phyloP scores from a whole-genome alignment of 1,284 basidiomycete species.

The Naganishia liquefaciens region DNA sequence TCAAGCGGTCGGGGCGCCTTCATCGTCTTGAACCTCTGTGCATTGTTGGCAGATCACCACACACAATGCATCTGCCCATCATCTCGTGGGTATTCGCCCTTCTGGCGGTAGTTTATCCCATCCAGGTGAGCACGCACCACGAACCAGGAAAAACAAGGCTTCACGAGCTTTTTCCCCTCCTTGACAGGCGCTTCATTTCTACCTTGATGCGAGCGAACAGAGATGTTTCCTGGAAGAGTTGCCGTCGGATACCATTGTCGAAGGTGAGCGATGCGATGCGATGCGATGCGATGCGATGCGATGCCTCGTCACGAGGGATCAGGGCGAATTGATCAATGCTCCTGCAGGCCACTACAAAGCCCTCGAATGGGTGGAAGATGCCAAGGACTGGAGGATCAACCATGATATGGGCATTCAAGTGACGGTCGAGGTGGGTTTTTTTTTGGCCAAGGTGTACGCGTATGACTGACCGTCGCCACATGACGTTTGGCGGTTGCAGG shows the following conservation, averaged over 20 bases:
- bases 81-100: constrained; percentile 13
- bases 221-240: constrained; percentile 97
- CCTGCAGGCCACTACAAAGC: constrained; percentile 83
- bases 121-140: constrained; percentile 6
- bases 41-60: neutral
- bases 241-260: constrained; percentile 93
- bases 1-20: neutral
- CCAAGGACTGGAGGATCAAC: constrained; percentile 71
- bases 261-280: constrained; percentile 62
- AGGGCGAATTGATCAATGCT: neutral
- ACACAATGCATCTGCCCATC: constrained; percentile 4
- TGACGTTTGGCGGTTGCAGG: constrained; percentile 57
- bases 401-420: constrained; percentile 83
- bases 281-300: too few relatives aligned
- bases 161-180: neutral
- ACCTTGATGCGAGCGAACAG: constrained; percentile 86
- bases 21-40: neutral
- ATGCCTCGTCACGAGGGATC: neutral
- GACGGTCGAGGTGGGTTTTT: constrained; percentile 74
- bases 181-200: constrained; percentile 73
- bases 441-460: too few relatives aligned
- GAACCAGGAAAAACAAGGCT: neutral
- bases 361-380: constrained; percentile 79
- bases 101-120: constrained; percentile 13
- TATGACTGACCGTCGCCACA: neutral